These are phyloP conservation scores for Ogataea ganodermae DNA, from an alignment of 805 yeast genomes.

Conservation along the genomic window DNA sequence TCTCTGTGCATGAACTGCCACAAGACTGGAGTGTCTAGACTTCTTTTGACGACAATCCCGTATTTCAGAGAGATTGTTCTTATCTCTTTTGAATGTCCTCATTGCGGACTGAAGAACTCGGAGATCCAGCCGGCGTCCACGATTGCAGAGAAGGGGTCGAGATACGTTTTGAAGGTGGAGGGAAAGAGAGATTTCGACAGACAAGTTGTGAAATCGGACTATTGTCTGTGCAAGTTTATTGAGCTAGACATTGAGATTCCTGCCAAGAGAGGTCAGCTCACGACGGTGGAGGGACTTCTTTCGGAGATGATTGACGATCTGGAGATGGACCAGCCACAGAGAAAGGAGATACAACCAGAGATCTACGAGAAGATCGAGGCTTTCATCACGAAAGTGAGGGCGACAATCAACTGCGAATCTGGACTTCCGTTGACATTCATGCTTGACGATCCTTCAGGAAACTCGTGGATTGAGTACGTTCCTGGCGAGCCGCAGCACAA, in stretches of 20 bases:
- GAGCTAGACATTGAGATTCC: conserved; percentile 95
- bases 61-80: conserved; percentile 85
- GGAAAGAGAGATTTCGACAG: conserved; percentile 73
- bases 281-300: conserved; percentile 88
- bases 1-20: conserved; percentile 96
- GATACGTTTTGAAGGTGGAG: conserved; percentile 70
- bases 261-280: conserved; percentile 88
- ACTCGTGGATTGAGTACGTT: conserved; percentile 89
- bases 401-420: conserved; percentile 64
- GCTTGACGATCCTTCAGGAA: conserved; percentile 94
- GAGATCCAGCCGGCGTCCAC: conserved; percentile 96
- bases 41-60: conserved; percentile 87
- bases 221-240: conserved; percentile 74
- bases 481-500: conserved; percentile 89
- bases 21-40: conserved; percentile 77
- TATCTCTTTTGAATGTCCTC: conserved; percentile 96
- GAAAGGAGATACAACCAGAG: conserved; percentile 75
- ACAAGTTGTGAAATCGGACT: conserved; percentile 89
- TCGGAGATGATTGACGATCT: conserved; percentile 83
- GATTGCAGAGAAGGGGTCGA: conserved; percentile 85
- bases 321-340: conserved; percentile 73
- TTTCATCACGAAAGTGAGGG: conserved; percentile 61
- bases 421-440: conserved; percentile 75
- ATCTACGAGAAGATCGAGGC: conserved; percentile 72
- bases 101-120: conserved; percentile 86